These are phyloP conservation scores for Dactylellina drechsleri DNA, from an alignment of 2,329 filamentous ascomycete species.

Conservation along the genomic window DNA sequence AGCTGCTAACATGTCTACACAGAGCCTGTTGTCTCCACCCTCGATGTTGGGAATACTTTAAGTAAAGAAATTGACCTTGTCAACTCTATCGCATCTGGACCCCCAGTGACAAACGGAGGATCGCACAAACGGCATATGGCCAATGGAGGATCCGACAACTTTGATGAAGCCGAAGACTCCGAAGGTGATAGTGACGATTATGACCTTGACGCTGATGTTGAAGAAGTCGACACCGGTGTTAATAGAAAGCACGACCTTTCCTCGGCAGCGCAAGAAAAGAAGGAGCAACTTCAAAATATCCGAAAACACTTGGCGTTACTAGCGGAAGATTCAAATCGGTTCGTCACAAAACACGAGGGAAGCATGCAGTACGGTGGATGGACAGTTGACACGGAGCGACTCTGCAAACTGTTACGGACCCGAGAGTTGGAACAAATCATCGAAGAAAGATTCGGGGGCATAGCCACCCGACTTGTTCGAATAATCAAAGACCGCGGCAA, in stretches of 20 bases:
- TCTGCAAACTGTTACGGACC: slow-evolving; percentile 77
- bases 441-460: slow-evolving; percentile 77
- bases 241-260: slow-evolving; percentile 59
- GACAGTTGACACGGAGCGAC: slow-evolving; percentile 79
- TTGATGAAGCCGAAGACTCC: slow-evolving; percentile 59
- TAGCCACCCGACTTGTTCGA: slow-evolving; percentile 82
- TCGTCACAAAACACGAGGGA: slow-evolving; percentile 74
- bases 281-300: slow-evolving; percentile 48
- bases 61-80: slow-evolving; percentile 57
- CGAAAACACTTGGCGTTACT: slow-evolving; percentile 62
- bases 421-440: slow-evolving; percentile 84
- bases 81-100: slow-evolving; percentile 56
- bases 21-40: slow-evolving; percentile 57
- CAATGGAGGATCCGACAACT: slow-evolving; percentile 57
- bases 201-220: slow-evolving; percentile 61
- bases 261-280: slow-evolving; percentile 36
- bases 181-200: slow-evolving; percentile 60
- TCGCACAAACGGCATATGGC: slow-evolving; percentile 61
- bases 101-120: slow-evolving; percentile 58
- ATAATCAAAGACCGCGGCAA: slow-evolving; percentile 88
- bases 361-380: slow-evolving; percentile 74
- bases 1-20: slow-evolving; percentile 35
- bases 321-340: slow-evolving; percentile 74
- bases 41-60: slow-evolving; percentile 57
- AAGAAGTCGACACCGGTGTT: slow-evolving; percentile 58